Conservation (phyloP, 768 basidiomycete genomes). For the Tulasnella sp. region DNA sequence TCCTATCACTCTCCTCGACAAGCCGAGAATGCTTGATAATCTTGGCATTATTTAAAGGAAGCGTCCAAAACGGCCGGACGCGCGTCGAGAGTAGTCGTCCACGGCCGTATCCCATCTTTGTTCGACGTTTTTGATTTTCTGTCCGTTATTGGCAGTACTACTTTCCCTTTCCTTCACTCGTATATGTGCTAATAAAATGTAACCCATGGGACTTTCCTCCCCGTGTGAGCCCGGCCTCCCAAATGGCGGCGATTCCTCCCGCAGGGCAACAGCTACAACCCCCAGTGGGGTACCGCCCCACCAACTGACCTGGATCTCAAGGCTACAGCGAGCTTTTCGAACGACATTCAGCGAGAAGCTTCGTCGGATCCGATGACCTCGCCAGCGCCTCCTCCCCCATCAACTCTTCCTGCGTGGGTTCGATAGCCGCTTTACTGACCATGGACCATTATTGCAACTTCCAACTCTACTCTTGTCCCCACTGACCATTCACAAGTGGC, state of each 20-base stretch:
- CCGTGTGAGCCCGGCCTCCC: not conserved
- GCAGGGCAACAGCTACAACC: not conserved
- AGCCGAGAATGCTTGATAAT: not conserved
- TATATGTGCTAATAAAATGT: too few relatives aligned
- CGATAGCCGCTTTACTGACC: too few relatives aligned
- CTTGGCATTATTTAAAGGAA: not conserved
- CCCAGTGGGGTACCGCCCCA: not conserved
- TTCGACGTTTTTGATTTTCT: too few relatives aligned
- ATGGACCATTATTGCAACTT: too few relatives aligned
- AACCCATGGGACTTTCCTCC: too few relatives aligned
- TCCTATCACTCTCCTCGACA: not conserved
- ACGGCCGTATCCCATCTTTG: too few relatives aligned
- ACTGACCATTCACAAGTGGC: not conserved
- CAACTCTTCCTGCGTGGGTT: not conserved
- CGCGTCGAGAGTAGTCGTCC: too few relatives aligned
- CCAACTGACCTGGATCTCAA: not conserved
- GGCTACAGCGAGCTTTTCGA: not conserved
- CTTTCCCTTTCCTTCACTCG: too few relatives aligned
- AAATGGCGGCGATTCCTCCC: not conserved
- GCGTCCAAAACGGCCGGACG: too few relatives aligned
- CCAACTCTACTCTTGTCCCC: too few relatives aligned
- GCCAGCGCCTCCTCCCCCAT: not conserved
- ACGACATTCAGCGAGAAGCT: not conserved
- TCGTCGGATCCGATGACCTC: slow-evolving; percentile 3
- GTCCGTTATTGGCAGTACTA: too few relatives aligned